Evolutionary conservation across 345 rosid genomes (phyloP).

Genomic region (Hevea brasiliensis): DNA sequence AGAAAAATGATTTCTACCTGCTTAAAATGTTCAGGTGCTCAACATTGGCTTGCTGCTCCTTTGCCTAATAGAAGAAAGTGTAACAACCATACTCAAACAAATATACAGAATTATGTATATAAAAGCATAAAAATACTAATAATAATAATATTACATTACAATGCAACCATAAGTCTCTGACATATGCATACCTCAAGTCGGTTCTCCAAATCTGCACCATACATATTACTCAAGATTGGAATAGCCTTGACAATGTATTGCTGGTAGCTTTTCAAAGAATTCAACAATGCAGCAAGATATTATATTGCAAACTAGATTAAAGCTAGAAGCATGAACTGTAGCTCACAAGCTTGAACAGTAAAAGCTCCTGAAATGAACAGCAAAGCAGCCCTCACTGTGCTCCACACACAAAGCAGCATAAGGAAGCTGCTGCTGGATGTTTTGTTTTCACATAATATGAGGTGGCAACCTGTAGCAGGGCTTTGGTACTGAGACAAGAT

Average conservation of each 20-base stretch:
- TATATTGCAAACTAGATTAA: no score
- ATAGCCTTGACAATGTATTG: conserved; percentile 84
- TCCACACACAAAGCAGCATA: no score
- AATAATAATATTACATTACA: not conserved
- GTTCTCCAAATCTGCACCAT: conserved; percentile 84
- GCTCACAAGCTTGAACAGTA: no score
- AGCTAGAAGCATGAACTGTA: no score
- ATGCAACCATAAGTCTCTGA: not conserved
- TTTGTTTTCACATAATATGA: no score
- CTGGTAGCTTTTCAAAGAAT: conserved; percentile 85
- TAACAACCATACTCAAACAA: conserved; percentile 16
- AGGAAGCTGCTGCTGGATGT: no score
- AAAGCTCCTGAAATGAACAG: no score
- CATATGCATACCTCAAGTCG: conserved; percentile 69
- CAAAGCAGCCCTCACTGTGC: no score
- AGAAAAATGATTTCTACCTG: conserved; percentile 54
- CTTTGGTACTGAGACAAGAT: no score
- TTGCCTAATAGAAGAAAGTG: conserved; percentile 50
- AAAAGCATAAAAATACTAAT: not conserved
- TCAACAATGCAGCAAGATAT: conserved; percentile 69
- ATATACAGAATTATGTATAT: not conserved
- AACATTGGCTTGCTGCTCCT: conserved; percentile 81
- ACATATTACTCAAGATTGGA: conserved; percentile 53
- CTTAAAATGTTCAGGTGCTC: conserved; percentile 80
- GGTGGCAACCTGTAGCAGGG: no score